Base-by-base conservation (phyloP, 352 stramenopile species). In the Globisporangium splendens region DNA sequence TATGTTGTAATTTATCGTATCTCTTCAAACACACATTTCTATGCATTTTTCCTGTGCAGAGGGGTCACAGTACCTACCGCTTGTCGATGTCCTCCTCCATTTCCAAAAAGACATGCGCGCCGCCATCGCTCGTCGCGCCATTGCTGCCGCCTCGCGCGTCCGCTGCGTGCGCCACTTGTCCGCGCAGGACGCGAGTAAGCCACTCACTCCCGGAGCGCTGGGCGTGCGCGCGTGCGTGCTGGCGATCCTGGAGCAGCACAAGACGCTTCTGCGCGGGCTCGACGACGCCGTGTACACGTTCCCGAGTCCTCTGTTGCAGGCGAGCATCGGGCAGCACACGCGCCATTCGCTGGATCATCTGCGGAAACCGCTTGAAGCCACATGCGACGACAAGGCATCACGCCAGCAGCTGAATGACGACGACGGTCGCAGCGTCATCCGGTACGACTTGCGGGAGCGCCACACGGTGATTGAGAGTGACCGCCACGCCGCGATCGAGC, bases 281-380 rank as follows among this genome's bases (percentile, higher is more conserved):
- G 63, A 80, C 43, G 74, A 91, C 52, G 59, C 61, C 12, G 63
- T 77, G 31, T 95, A 93, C 71, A 72, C 60, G 20, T 95, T 89
- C 50, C 54, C 72, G 52, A 91, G 83, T 50, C 66, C 82, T 17
- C 63, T 91, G 11, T 18, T 92, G 41, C 66, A 85, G 46, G 79
- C 65, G 13, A 81, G 77, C 8, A 65, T 92, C 8, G 86, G 81
- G 0, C 77, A 88, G 56, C 86, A 95, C 66, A 85, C 81, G 31
- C 83, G 86, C 38, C 86, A 95, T 62, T 82, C 83, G 28, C 71
- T 95, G 2, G 83, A 95, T 59, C 86, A 95, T 54, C 46, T 95
- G 35, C 70, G 77, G 20, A 92, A 90, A 50, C 83, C 83, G 0
- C 35, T 93, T 1, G 81, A 89, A 55, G 61, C 70, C 28, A 10